phyloP scores from a whole-genome alignment of 139 green algal species.

The Chlorella sp. region DNA sequence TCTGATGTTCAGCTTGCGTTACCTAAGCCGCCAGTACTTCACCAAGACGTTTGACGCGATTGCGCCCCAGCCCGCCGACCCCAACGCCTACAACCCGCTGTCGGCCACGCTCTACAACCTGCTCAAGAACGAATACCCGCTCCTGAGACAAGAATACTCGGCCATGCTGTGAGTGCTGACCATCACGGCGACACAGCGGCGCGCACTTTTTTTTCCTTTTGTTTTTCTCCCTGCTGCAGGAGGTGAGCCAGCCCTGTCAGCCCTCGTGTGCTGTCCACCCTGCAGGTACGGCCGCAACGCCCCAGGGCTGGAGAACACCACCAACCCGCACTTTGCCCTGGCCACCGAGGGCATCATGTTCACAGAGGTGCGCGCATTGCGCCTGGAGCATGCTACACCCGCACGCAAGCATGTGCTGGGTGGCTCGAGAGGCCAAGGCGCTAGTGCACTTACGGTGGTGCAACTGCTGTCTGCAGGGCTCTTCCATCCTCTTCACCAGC shows the following conservation, averaged over 20 bases:
- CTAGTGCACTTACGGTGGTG: too few relatives aligned
- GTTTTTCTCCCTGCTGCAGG: too few relatives aligned
- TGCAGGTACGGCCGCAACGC: background rate
- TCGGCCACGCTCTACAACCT: background rate
- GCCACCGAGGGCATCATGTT: background rate
- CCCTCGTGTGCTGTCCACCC: too few relatives aligned
- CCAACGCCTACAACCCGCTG: background rate
- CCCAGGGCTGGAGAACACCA: background rate
- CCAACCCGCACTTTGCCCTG: background rate
- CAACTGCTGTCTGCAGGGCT: background rate
- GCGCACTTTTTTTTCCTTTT: too few relatives aligned
- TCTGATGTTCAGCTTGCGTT: background rate
- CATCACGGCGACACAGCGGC: too few relatives aligned
- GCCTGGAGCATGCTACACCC: too few relatives aligned
- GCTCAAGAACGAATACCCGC: background rate
- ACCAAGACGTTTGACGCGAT: background rate
- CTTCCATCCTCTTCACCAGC: background rate
- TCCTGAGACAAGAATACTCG: background rate
- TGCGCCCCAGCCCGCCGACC: background rate
- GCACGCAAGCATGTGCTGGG: too few relatives aligned
- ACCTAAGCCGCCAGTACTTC: background rate
- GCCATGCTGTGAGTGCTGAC: background rate
- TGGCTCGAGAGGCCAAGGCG: too few relatives aligned
- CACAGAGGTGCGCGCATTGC: background rate
- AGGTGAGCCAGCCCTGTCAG: too few relatives aligned